phyloP scores from a whole-genome alignment of 768 basidiomycete genomes.

The Infundibulicybe gibba region DNA sequence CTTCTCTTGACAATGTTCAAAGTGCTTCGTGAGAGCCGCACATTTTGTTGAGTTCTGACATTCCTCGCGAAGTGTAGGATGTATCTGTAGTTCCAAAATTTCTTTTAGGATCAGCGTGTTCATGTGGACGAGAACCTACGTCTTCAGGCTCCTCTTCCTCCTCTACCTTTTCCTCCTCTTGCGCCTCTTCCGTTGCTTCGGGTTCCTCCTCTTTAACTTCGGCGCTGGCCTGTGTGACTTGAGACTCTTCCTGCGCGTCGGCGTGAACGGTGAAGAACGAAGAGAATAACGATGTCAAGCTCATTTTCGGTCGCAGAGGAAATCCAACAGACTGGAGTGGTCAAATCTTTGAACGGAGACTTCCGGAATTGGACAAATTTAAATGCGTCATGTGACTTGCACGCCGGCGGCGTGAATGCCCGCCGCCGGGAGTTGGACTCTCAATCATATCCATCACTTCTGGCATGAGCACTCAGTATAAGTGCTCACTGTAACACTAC shows the following conservation, averaged over 20 bases:
- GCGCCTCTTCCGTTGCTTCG: conserved; percentile 26
- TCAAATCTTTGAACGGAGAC: not conserved
- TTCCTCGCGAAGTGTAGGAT: conserved; percentile 72
- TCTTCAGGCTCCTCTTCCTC: conserved; percentile 81
- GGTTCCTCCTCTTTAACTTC: conserved; percentile 41
- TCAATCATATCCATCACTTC: no score
- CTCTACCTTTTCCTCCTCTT: conserved; percentile 30
- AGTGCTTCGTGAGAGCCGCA: conserved; percentile 70
- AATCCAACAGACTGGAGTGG: not conserved
- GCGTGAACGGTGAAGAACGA: conserved; percentile 42
- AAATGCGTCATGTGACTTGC: no score
- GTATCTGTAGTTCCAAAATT: conserved; percentile 35
- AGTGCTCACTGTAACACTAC: no score
- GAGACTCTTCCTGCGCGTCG: conserved; percentile 38
- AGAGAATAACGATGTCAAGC: conserved; percentile 39
- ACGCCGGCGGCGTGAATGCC: no score
- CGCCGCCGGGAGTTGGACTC: no score
- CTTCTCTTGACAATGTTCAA: conserved; percentile 89
- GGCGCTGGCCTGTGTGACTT: conserved; percentile 1
- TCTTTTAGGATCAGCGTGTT: not conserved
- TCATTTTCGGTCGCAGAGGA: conserved; percentile 26
- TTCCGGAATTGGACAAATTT: not conserved
- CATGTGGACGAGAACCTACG: conserved; percentile 43
- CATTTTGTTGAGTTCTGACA: conserved; percentile 69
- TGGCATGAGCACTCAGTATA: no score